These are phyloP conservation scores for Boletus huronensis DNA, from an alignment of 768 basidiomycete species.

Conservation along the genomic window DNA sequence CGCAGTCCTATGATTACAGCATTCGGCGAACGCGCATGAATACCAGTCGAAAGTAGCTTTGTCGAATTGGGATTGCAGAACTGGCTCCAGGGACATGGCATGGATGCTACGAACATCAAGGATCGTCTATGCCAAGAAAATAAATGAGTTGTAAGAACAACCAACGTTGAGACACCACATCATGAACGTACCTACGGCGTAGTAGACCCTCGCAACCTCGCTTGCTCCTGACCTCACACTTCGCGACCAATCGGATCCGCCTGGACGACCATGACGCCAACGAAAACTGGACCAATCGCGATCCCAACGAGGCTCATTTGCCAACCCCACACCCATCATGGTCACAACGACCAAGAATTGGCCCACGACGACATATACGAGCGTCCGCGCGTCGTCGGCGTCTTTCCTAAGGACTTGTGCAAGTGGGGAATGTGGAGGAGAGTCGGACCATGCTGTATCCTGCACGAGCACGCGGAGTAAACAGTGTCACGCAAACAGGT, in stretches of 20 bases:
- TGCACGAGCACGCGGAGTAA: constrained; percentile 64
- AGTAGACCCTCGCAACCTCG: constrained; percentile 78
- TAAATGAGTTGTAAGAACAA: neutral
- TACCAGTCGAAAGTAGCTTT: constrained; percentile 55
- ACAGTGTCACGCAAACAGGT: constrained; percentile 54
- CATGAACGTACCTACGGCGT: constrained; percentile 54
- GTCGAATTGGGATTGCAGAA: constrained; percentile 71
- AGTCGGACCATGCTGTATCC: constrained; percentile 88
- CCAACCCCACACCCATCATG: constrained; percentile 89
- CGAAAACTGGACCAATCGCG: constrained; percentile 83
- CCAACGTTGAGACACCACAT: neutral
- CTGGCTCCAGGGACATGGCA: constrained; percentile 75
- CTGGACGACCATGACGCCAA: constrained; percentile 68
- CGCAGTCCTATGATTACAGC: too few species aligned
- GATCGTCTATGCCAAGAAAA: constrained; percentile 47
- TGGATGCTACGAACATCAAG: constrained; percentile 84
- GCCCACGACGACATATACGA: constrained; percentile 69
- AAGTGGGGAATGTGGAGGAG: constrained; percentile 53
- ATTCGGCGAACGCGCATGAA: constrained; percentile 81
- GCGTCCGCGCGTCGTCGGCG: constrained; percentile 77
- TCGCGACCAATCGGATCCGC: constrained; percentile 61
- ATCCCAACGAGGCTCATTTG: constrained; percentile 88
- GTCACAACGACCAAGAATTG: constrained; percentile 69
- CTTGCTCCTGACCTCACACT: constrained; percentile 79
- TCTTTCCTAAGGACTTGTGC: constrained; percentile 83